Percentiles rank a stretch among this genome's conserved stretches.
phyloP scores from a whole-genome alignment of 768 basidiomycete species.

The Antrodiella citrinella region DNA sequence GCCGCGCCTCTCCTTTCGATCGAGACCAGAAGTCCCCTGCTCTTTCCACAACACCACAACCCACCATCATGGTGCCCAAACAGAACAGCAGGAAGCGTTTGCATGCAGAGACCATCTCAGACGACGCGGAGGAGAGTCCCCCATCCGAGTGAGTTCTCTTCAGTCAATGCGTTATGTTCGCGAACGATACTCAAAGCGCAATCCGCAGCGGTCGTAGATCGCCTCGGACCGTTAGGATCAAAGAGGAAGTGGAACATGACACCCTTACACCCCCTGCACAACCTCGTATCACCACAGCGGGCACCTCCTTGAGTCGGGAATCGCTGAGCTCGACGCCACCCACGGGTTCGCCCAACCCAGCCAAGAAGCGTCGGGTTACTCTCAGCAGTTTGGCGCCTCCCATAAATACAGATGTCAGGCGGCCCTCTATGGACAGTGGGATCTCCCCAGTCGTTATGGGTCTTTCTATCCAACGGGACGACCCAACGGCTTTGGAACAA shows the following conservation, averaged over 20 bases:
- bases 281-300: slow-evolving; percentile 10
- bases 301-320: background rate
- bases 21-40: slow-evolving; percentile 7
- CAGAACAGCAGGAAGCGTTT: slow-evolving; percentile 21
- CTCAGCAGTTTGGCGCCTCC: slow-evolving; percentile 52
- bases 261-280: slow-evolving; percentile 27
- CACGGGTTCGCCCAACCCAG: slow-evolving; percentile 32
- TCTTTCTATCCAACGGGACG: slow-evolving; percentile 50
- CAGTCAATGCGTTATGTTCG: too few species aligned
- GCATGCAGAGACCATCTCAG: slow-evolving; percentile 12
- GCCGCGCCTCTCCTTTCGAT: slow-evolving; percentile 24
- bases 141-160: slow-evolving; percentile 41
- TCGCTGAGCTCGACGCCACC: slow-evolving; percentile 27
- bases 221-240: slow-evolving; percentile 42
- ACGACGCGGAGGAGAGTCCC: slow-evolving; percentile 28
- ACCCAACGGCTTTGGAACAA: slow-evolving; percentile 50
- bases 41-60: slow-evolving; percentile 14
- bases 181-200: too few species aligned
- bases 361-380: slow-evolving; percentile 66
- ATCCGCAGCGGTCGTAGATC: slow-evolving; percentile 40
- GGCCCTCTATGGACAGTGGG: slow-evolving; percentile 23
- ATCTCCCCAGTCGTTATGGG: slow-evolving; percentile 64
- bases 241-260: slow-evolving; percentile 56
- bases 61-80: slow-evolving; percentile 11
- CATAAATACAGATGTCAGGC: slow-evolving; percentile 45